A percentile compares a stretch with the other conserved stretches of the same genome.
Evolutionary conservation across 768 basidiomycete species (phyloP).

Genomic region (Hydnomerulius pinastri): DNA sequence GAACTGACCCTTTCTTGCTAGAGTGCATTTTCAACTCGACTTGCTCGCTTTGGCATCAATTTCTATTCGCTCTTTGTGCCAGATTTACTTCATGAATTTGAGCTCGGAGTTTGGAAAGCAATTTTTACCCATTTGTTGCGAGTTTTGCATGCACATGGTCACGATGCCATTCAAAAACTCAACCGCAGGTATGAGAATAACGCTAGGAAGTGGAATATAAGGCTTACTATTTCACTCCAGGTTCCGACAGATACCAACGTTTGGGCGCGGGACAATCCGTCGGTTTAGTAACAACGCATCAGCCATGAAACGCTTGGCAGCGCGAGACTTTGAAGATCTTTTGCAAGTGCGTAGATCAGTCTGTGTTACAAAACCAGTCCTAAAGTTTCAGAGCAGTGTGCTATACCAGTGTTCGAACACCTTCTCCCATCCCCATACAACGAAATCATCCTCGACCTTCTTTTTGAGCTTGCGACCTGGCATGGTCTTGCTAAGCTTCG

Average conservation of each 20-base stretch:
- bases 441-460: slow-evolving; percentile 13
- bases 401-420: slow-evolving; percentile 36
- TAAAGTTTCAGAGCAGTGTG: slow-evolving; percentile 26
- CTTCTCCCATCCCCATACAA: slow-evolving; percentile 23
- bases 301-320: slow-evolving; percentile 36
- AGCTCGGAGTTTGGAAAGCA: slow-evolving; percentile 38
- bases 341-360: slow-evolving; percentile 24
- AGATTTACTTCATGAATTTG: slow-evolving; percentile 41
- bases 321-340: slow-evolving; percentile 40
- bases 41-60: slow-evolving; percentile 20
- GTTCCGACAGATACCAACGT: slow-evolving; percentile 26
- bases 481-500: slow-evolving; percentile 29
- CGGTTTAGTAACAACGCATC: slow-evolving; percentile 35
- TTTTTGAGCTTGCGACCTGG: slow-evolving; percentile 24
- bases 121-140: slow-evolving; percentile 37
- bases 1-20: slow-evolving; percentile 15
- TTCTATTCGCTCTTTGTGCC: slow-evolving; percentile 27
- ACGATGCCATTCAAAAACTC: slow-evolving; percentile 19
- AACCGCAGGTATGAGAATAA: slow-evolving; percentile 24
- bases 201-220: neutral
- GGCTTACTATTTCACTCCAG: slow-evolving; percentile 12
- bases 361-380: neutral
- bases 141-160: slow-evolving; percentile 25
- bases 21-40: slow-evolving; percentile 30
- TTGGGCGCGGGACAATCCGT: slow-evolving; percentile 33